Evolutionary conservation across 1,284 basidiomycete genomes (phyloP).

Genomic region (Wallemia hederae): DNA sequence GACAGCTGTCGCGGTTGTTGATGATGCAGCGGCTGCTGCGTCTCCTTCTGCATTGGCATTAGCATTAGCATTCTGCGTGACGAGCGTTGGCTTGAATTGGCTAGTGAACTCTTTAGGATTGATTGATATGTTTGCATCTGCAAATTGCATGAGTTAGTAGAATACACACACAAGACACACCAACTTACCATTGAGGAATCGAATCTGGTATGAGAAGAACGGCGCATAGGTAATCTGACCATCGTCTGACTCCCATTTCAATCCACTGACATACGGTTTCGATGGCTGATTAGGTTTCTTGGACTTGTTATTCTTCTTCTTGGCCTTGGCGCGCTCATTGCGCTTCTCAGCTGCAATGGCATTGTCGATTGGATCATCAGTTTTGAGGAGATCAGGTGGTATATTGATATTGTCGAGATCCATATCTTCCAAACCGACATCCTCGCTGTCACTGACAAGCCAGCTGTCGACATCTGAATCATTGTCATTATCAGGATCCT

Average conservation of each 20-base stretch:
- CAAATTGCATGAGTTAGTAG: too few relatives aligned
- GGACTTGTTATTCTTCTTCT: background rate
- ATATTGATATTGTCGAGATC: background rate
- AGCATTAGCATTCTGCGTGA: background rate
- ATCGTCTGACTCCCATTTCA: background rate
- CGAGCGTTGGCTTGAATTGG: background rate
- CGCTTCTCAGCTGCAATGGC: background rate
- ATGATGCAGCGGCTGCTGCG: background rate
- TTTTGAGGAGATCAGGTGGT: background rate
- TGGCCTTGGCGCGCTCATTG: background rate
- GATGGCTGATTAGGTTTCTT: background rate
- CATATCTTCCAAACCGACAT: background rate
- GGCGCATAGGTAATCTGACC: background rate
- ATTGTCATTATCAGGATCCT: too few relatives aligned
- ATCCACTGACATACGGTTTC: background rate
- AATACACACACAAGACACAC: background rate
- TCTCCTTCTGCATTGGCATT: background rate
- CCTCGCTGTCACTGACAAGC: background rate
- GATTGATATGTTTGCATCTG: background rate
- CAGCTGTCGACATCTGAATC: slow-evolving; percentile 1
- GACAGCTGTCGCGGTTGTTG: background rate
- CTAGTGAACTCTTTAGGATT: background rate
- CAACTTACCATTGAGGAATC: background rate
- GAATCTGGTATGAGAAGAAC: background rate
- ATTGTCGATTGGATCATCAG: background rate